Base-by-base conservation (phyloP, 192 early-diverging fungal species). In the Coemansia sp. region DNA sequence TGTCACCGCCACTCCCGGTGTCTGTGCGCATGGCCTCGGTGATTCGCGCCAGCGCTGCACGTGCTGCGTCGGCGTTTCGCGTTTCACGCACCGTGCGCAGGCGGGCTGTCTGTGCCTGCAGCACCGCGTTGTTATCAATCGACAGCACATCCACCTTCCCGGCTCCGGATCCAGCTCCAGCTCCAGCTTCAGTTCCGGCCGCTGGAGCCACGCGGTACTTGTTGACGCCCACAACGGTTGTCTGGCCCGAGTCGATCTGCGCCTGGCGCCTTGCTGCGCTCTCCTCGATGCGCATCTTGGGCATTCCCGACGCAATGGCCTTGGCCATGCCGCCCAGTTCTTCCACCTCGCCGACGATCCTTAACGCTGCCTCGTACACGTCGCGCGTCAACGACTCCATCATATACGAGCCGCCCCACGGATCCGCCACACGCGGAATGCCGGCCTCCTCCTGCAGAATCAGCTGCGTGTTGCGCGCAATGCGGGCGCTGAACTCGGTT, bases 351-450 rank as follows among this genome's bases (percentile, higher is more conserved):
- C 90, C 81, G 57, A 95, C 88, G 61, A 93, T 87, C 46, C 76
- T 80, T 46, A 80, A 75, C 3, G 94, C 92, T 0, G 74, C 68
- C 36, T 90, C 85, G 78, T 88, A 93, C 63, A 95, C 82, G 42
- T 91, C 86, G 61, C 91, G 87, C 39, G 94, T 95, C 82, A 95
- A 82, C 5, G 88, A 88, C 85, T 95, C 94, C 94, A 95, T 95
- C 90, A 95, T 91, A 75, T 93, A 95, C 18, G 91, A 93, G 22
- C 94, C 94, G 5, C 90, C 94, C 94, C 94, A 95, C 3, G 94
- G 94, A 65, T 95, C 94, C 26, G 93, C 93, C 8, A 95, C 93
- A 74, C 89, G 90, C 13, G 94, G 92, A 39, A 95, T 94, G 45
- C 86, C 85, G 6, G 94, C 92, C 70, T 95, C 94, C 62, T 91